Evolutionary conservation across 1,139 yeast species (phyloP), one percentile per base, ranked within the genome.

Genomic region (Geotrichum citri-aurantii): DNA sequence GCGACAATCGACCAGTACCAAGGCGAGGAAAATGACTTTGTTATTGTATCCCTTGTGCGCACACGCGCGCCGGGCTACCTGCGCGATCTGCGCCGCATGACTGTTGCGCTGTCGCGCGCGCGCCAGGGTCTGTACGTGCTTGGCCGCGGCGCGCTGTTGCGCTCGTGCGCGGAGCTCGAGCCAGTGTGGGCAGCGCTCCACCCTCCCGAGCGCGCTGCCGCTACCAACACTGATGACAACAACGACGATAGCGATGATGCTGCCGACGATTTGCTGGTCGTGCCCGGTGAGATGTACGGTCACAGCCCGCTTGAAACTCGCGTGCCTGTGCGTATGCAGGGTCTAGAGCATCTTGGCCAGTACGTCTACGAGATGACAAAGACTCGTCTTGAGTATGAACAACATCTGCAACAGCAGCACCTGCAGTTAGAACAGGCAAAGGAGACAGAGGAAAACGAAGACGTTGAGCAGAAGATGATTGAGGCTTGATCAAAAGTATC

Each of bases 281-380:
- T 70, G 1, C 65, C 71, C 10, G 75, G 75, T 11, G 76, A 73
- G 56, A 70, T 75, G 66, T 71, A 65, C 57, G 70, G 62, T 40
- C 58, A 60, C 54, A 50, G 31, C 14, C 10, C 8, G 14, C 21
- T n/a, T 6, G 42, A 51, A 27, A 19, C 29, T 12, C 33, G 40
- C 19, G 61, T 21, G 59, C 64, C 11, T 23, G 62, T 55, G 64
- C 69, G 63, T 14, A 71, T 74, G 71, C 71, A 69, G 29, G 70
- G 73, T 17, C 66, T 72, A 14, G 75, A 69, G 51, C 77, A 74
- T 63, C 62, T 74, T 52, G 72, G 71, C n/a, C 70, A 69, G 57
- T 74, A 73, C 62, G 77, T 74, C 23, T 64, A 68, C 26, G 73
- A 74, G 59, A 74, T 76, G 76, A 71, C 73, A 52, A 60, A 58